phyloP scores from a whole-genome alignment of 75 land plant species.

The Gnetum montanum region DNA sequence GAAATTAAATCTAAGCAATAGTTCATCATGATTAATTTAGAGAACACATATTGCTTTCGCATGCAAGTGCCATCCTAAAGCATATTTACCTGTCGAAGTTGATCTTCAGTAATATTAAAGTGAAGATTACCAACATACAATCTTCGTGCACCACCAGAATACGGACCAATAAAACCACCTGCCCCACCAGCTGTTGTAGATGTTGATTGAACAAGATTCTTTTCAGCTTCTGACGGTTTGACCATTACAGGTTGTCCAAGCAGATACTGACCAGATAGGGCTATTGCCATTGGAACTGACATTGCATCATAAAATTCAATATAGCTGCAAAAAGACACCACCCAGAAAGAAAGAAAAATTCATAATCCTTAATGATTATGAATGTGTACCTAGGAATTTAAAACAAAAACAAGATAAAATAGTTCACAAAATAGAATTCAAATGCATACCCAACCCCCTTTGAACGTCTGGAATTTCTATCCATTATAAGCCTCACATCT shows the following conservation, averaged over 20 bases:
- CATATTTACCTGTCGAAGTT: constrained; percentile 68
- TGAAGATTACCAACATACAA: constrained; percentile 95
- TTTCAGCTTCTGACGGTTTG: constrained; percentile 99
- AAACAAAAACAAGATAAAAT: no score
- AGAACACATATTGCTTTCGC: no score
- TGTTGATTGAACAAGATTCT: constrained; percentile 88
- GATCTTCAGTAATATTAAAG: constrained; percentile 78
- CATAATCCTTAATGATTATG: no score
- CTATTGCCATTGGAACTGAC: constrained; percentile 99
- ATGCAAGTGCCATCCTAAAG: not conserved
- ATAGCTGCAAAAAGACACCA: constrained; percentile 45
- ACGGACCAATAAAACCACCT: constrained; percentile 60
- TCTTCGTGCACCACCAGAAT: constrained; percentile 79
- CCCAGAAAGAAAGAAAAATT: not conserved
- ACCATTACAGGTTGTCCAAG: constrained; percentile 98
- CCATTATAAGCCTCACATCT: constrained; percentile 97
- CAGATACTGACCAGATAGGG: constrained; percentile 78
- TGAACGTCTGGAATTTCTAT: constrained; percentile 91
- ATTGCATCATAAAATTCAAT: constrained; percentile 98
- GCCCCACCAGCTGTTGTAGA: constrained; percentile 30
- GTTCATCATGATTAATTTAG: not conserved
- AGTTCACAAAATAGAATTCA: no score
- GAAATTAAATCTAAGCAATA: not conserved
- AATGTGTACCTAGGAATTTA: no score
- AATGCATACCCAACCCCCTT: constrained; percentile 95